Conservation (phyloP, 257 asterid genomes). For the Nyctanthes arbortristis region DNA sequence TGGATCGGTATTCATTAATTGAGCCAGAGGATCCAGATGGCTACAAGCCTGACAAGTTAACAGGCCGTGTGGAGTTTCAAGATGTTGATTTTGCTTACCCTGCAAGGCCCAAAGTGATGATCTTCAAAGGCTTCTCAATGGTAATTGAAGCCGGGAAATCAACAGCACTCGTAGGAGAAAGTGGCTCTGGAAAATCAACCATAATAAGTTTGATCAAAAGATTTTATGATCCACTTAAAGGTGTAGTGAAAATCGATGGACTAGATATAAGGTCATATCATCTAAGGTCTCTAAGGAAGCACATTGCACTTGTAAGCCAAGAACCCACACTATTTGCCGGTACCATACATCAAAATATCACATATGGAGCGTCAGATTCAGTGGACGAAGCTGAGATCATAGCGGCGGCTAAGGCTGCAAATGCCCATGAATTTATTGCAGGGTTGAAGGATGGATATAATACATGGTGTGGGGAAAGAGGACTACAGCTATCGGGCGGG, state of each 20-base stretch:
- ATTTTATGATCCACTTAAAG: constrained; percentile 69
- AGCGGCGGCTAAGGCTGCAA: constrained; percentile 79
- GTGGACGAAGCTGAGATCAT: constrained; percentile 54
- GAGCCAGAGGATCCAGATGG: constrained; percentile 78
- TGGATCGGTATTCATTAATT: constrained; percentile 71
- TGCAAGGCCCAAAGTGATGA: constrained; percentile 51
- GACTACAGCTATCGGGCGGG: constrained; percentile 85
- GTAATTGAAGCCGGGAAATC: constrained; percentile 69
- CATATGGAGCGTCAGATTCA: constrained; percentile 53
- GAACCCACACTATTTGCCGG: constrained; percentile 82
- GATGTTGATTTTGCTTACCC: constrained; percentile 76
- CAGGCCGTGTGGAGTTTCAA: constrained; percentile 55
- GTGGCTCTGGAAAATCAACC: constrained; percentile 91
- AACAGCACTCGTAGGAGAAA: constrained; percentile 85
- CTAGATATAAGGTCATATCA: constrained; percentile 65
- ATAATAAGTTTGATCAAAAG: constrained; percentile 68
- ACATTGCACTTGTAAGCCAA: constrained; percentile 80
- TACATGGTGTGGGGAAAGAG: constrained; percentile 85
- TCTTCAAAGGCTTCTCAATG: constrained; percentile 65
- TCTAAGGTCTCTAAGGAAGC: constrained; percentile 58
- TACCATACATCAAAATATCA: constrained; percentile 60
- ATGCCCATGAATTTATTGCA: constrained; percentile 78
- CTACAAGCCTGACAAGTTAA: constrained; percentile 44
- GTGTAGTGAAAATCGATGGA: constrained; percentile 67
- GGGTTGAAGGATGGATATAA: constrained; percentile 70